phyloP scores from a whole-genome alignment of 495 filamentous ascomycete species.

The Tuber borchii region DNA sequence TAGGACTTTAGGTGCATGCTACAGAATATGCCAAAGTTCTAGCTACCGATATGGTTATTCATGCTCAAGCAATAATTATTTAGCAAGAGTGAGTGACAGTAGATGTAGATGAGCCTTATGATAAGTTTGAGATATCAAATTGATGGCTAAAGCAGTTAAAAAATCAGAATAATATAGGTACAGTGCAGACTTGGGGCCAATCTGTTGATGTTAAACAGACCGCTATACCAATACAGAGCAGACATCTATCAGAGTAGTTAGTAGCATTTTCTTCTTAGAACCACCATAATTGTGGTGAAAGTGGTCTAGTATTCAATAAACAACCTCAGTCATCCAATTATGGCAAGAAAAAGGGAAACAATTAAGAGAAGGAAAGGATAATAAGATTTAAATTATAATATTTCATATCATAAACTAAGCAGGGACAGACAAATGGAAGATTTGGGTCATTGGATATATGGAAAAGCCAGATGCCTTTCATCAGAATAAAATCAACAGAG shows the following conservation, averaged over 20 bases:
- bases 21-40: background rate
- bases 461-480: slow-evolving; percentile 21
- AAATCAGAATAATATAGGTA: slow-evolving; percentile 14
- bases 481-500: slow-evolving; percentile 28
- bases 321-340: slow-evolving; percentile 15
- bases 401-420: slow-evolving; percentile 29
- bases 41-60: background rate
- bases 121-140: background rate
- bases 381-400: slow-evolving; percentile 20
- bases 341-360: too few relatives aligned
- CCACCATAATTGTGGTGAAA: slow-evolving; percentile 30
- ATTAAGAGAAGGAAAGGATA: background rate
- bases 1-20: slow-evolving; percentile 1
- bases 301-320: slow-evolving; percentile 23
- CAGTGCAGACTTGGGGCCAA: slow-evolving; percentile 7
- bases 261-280: slow-evolving; percentile 21
- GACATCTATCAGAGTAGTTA: slow-evolving; percentile 15
- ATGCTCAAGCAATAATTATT: background rate
- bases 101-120: background rate
- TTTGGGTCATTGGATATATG: slow-evolving; percentile 21
- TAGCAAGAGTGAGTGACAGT: background rate
- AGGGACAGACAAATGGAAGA: slow-evolving; percentile 27
- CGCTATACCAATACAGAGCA: slow-evolving; percentile 19
- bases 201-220: slow-evolving; percentile 9
- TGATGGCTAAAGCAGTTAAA: slow-evolving; percentile 37